Base-by-base conservation (phyloP, 768 basidiomycete species). In the Collybiopsis confluens region DNA sequence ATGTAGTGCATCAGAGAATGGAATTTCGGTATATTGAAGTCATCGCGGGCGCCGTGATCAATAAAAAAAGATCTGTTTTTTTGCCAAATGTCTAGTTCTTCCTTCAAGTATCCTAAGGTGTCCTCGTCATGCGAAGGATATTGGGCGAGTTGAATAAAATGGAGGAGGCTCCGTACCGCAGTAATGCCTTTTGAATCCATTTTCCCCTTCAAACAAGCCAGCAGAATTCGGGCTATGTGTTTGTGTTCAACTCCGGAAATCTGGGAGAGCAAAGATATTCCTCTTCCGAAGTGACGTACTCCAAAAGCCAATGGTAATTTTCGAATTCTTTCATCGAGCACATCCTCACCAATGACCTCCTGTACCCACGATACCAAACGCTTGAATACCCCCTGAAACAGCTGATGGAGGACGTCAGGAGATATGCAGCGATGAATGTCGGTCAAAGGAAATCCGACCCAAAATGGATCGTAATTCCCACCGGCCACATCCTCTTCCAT, bases 21-120 rank as follows among this genome's bases (percentile, higher is more conserved):
- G 61, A 65, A 27, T 54, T 71, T 71, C 1, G 69, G 64, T 18
- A 71, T 64, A 42, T 65, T 66, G 55, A 71, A 66, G 42, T 65
- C 54, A 3, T 57, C 41, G 8, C 69, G 56, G 1, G 63, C 56
- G 1, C 58, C 59, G 3, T 54, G 46, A 35, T n/a, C n/a, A n/a
- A n/a, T n/a, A 26, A 7, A 9, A 45, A 6, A 10, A 24, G 5
- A 6, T 42, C n/a, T n/a, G 16, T 42, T 6, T 16, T 42, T 23
- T 4, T 20, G 23, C 44, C 44, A 45, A 15, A 10, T 24, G n/a
- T 45, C 23, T 6, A 45, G 44, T 5, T 11, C 44, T 7, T 9
- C 50, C 47, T 49, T 3, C 58, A 48, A 53, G 48, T 26, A 26
- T 10, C 2, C 45, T 23, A 28, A 28, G 38, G 51, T 52, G 10